Conservation (phyloP, 2,329 filamentous ascomycete species). For the Fusarium fracticaudum region DNA sequence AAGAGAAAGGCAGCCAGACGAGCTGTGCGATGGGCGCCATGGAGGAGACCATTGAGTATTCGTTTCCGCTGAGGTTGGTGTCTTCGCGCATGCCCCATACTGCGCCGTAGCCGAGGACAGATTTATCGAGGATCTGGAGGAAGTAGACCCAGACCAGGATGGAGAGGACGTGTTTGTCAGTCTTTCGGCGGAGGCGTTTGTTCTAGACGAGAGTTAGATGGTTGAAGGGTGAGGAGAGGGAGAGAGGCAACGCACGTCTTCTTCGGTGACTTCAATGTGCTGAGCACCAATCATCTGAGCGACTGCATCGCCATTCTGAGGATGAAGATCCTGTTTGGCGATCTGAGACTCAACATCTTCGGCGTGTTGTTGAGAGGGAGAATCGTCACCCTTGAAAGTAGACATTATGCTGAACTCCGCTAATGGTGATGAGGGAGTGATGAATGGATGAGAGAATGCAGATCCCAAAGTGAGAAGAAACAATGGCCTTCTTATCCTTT, state of each 20-base stretch:
- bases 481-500: background rate
- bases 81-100: slow-evolving; percentile 63
- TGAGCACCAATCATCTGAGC: slow-evolving; percentile 28
- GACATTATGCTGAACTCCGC: background rate
- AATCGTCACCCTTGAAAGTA: slow-evolving; percentile 3
- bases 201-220: background rate
- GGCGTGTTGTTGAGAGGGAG: slow-evolving; percentile 1
- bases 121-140: slow-evolving; percentile 68
- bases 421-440: background rate
- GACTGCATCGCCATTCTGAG: slow-evolving; percentile 1
- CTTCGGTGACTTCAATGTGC: slow-evolving; percentile 28
- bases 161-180: slow-evolving; percentile 66
- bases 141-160: slow-evolving; percentile 69
- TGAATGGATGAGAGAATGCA: background rate
- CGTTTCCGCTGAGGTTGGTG: slow-evolving; percentile 59
- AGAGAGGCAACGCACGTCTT: slow-evolving; percentile 2
- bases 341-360: slow-evolving; percentile 16
- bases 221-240: fast-evolving
- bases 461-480: background rate
- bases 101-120: slow-evolving; percentile 66
- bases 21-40: slow-evolving; percentile 69
- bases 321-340: background rate
- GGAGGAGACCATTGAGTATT: slow-evolving; percentile 67
- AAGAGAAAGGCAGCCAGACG: slow-evolving; percentile 68
- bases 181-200: slow-evolving; percentile 66